phyloP scores from a whole-genome alignment of 1,284 basidiomycete genomes.

The Ganoderma resinaceum region DNA sequence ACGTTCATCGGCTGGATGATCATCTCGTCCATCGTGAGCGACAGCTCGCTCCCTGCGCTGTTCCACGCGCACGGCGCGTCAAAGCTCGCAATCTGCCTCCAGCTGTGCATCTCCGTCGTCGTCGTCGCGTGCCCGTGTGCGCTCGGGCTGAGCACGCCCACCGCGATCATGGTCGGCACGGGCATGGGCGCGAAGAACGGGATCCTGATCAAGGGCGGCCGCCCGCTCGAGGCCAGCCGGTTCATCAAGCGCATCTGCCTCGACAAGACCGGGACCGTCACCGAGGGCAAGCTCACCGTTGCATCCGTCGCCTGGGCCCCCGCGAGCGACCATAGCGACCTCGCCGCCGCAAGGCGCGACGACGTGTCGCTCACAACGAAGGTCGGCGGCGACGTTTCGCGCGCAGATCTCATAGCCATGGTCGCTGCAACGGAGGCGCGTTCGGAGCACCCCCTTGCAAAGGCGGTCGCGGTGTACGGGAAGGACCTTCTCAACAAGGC shows the following conservation, averaged over 20 bases:
- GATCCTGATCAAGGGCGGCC: constrained; percentile 97
- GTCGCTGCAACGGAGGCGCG: constrained; percentile 87
- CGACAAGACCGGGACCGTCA: constrained; percentile 99
- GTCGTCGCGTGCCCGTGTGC: constrained; percentile 99
- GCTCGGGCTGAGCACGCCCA: constrained; percentile 94
- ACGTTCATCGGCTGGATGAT: constrained; percentile 91
- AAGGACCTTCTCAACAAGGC: constrained; percentile 66
- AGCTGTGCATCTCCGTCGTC: constrained; percentile 97
- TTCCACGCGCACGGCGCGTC: constrained; percentile 87
- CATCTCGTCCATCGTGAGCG: constrained; percentile 69
- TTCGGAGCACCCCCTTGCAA: constrained; percentile 96
- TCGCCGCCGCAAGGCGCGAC: constrained; percentile 41
- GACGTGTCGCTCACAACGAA: constrained; percentile 53
- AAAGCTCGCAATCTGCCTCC: constrained; percentile 92
- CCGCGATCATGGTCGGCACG: constrained; percentile 99
- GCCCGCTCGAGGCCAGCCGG: constrained; percentile 91
- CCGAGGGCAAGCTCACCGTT: constrained; percentile 84
- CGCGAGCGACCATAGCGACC: constrained; percentile 48
- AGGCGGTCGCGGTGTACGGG: constrained; percentile 87
- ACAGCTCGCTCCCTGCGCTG: constrained; percentile 77
- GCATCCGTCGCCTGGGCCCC: constrained; percentile 81
- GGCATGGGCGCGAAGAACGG: constrained; percentile 97
- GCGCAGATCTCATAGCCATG: constrained; percentile 79
- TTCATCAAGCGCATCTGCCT: constrained; percentile 84
- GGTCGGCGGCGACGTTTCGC: constrained; percentile 68